Base-by-base conservation (phyloP, 1,284 basidiomycete genomes). In the Marasmius sp. region DNA sequence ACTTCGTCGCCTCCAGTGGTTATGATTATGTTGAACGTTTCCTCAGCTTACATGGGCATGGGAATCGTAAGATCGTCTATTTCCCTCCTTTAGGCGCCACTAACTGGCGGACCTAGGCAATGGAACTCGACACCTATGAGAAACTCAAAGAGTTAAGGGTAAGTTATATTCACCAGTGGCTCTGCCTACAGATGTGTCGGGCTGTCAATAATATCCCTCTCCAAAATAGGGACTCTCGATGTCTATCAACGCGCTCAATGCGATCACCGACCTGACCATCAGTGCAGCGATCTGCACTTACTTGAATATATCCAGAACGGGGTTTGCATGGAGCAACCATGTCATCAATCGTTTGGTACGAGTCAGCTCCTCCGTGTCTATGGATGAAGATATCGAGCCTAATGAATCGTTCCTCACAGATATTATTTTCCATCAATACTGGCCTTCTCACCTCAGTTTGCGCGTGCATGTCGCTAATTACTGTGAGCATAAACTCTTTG, bases 251-350 rank as follows among this genome's bases (percentile, higher is more conserved):
- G 37, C 39, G 0, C 59, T 61, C 11, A 37, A 53, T 20, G 54
- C 54, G 14, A 33, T 37, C 6, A 37, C 36, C 5, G 59, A 61
- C 36, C 20, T 61, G 16, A 33, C 43, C 6, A 48, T 61, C 9
- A 41, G 51, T 11, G 53, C 34, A 5, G n/a, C 57, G 7, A 49
- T 58, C 10, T 56, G 33, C 34, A 43, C 14, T 12, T 27, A 45
- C 14, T 56, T 61, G 6, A 20, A 33, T 20, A 6, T 37, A 33
- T 51, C 55, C 10, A 49, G 55, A 43, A 61, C 54, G 16, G 60
- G 60, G 14, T 61, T 57, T 38, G n/a, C 60, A 2, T 57, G 60
- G 60, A 61, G 60, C 34, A 58, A 61, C 16, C 43, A 61, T 51
- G 49, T 61, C 11, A 58, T 61, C 37, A 58, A 61, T n/a, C 43